These are phyloP conservation scores for Saccharomyces eubayanus DNA, from an alignment of 805 yeast genomes.

Conservation along the genomic window DNA sequence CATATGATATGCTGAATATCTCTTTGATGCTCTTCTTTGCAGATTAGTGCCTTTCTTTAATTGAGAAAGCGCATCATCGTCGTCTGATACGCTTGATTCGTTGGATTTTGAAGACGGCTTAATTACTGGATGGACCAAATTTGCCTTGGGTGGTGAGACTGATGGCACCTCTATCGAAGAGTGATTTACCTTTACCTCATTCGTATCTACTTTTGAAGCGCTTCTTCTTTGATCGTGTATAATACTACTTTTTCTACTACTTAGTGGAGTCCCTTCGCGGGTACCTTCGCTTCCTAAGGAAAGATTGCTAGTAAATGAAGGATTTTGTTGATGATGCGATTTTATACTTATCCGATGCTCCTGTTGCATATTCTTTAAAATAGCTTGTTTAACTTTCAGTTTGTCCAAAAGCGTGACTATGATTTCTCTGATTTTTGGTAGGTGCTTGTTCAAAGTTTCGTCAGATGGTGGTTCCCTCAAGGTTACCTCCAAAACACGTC, in stretches of 20 bases:
- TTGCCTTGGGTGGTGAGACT: neutral
- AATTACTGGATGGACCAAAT: neutral
- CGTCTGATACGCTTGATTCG: constrained; percentile 2
- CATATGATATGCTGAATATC: constrained; percentile 90
- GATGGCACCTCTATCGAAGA: neutral
- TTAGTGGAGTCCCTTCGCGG: constrained; percentile 3
- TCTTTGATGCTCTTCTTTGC: constrained; percentile 85
- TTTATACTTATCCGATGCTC: constrained; percentile 6
- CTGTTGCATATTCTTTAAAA: constrained; percentile 24
- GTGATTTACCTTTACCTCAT: neutral
- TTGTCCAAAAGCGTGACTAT: constrained; percentile 73
- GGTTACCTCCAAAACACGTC: constrained; percentile 78
- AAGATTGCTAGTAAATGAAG: constrained; percentile 9
- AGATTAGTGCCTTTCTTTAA: constrained; percentile 76
- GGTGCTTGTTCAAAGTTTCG: constrained; percentile 65
- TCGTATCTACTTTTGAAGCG: neutral
- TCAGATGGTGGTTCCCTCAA: constrained; percentile 79
- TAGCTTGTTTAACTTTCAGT: constrained; percentile 68
- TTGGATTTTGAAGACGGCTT: neutral
- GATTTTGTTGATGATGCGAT: constrained; percentile 9
- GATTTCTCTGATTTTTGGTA: constrained; percentile 79
- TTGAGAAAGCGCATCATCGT: constrained; percentile 59
- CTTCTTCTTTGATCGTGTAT: neutral
- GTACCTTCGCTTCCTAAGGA: constrained; percentile 1
- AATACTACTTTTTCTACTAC: constrained; percentile 1